phyloP scores from a whole-genome alignment of 2,329 filamentous ascomycete species.

The Fusarium austroafricanum region DNA sequence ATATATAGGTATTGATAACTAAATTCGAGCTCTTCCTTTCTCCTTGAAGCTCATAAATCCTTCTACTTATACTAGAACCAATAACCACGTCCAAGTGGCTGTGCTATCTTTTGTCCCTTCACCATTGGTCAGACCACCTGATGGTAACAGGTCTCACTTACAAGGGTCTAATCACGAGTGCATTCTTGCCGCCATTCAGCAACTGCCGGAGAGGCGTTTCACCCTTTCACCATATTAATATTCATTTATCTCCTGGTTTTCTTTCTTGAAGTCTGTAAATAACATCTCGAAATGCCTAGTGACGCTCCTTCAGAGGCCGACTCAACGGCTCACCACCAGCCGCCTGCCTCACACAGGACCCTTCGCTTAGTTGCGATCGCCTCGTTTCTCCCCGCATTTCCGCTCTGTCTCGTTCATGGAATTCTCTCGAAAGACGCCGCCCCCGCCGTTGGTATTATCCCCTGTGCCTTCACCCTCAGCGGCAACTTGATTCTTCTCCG shows the following conservation, averaged over 20 bases:
- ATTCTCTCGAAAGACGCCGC: constrained; percentile 50
- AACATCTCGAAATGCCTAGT: constrained; percentile 26
- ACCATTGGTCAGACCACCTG: constrained; percentile 28
- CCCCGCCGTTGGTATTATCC: constrained; percentile 55
- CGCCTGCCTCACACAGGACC: constrained; percentile 34
- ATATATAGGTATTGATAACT: not conserved
- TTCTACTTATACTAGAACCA: not conserved
- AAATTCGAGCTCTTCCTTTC: not conserved
- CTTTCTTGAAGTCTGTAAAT: not conserved
- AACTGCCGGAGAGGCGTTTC: not conserved
- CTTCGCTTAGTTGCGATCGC: constrained; percentile 52
- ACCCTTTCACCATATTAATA: not conserved
- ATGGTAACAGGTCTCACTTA: constrained; percentile 31
- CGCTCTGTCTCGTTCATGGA: constrained; percentile 55
- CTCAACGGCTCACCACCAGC: constrained; percentile 23
- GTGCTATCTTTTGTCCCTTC: constrained; percentile 5
- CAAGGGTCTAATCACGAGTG: constrained; percentile 38
- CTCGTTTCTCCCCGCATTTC: constrained; percentile 55
- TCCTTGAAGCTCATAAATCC: not conserved
- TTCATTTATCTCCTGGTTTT: not conserved
- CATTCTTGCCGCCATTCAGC: constrained; percentile 13
- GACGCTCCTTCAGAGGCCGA: constrained; percentile 24
- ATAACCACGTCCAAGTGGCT: not conserved
- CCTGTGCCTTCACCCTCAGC: constrained; percentile 53
- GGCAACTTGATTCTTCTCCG: constrained; percentile 43